Percentiles rank a stretch among this genome's conserved stretches.
Conservation (phyloP, 192 early-diverging fungal species). For the Entomortierella beljakovae region DNA sequence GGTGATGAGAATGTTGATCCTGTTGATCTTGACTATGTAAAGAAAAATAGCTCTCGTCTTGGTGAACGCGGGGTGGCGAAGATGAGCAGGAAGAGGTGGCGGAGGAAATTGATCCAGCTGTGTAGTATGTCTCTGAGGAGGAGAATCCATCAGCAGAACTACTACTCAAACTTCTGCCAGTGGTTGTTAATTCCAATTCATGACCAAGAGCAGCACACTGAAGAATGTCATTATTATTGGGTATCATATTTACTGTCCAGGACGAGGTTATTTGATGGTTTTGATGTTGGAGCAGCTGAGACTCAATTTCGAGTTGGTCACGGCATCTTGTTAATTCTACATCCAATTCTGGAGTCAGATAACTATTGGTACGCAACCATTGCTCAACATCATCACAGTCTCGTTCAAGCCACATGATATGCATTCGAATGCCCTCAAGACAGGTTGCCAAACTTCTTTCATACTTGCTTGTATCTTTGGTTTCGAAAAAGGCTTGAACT, state of each 20-base stretch:
- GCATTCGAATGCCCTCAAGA: slow-evolving; percentile 70
- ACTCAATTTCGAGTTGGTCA: neutral
- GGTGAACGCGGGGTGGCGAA: slow-evolving; percentile 10
- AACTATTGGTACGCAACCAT: slow-evolving; percentile 35
- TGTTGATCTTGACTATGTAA: slow-evolving; percentile 1
- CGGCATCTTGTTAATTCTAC: neutral
- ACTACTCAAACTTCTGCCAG: slow-evolving; percentile 14
- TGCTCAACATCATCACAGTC: slow-evolving; percentile 40
- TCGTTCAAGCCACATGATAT: slow-evolving; percentile 49
- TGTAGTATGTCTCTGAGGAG: slow-evolving; percentile 7
- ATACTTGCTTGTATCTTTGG: slow-evolving; percentile 60
- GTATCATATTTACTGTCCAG: neutral
- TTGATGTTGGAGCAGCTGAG: neutral
- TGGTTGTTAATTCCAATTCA: neutral
- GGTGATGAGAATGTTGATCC: neutral
- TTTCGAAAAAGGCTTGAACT: slow-evolving; percentile 64
- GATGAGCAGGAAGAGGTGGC: slow-evolving; percentile 30
- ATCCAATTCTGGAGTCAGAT: slow-evolving; percentile 3
- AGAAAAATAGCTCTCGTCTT: slow-evolving; percentile 1
- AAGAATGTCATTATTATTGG: neutral
- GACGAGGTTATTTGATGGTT: neutral
- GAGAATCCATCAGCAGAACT: slow-evolving; percentile 33
- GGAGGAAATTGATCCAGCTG: slow-evolving; percentile 11
- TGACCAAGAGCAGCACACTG: neutral
- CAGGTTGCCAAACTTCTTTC: slow-evolving; percentile 66